Conservation (phyloP, 2,329 filamentous ascomycete species). For the Fusarium vanettenii region DNA sequence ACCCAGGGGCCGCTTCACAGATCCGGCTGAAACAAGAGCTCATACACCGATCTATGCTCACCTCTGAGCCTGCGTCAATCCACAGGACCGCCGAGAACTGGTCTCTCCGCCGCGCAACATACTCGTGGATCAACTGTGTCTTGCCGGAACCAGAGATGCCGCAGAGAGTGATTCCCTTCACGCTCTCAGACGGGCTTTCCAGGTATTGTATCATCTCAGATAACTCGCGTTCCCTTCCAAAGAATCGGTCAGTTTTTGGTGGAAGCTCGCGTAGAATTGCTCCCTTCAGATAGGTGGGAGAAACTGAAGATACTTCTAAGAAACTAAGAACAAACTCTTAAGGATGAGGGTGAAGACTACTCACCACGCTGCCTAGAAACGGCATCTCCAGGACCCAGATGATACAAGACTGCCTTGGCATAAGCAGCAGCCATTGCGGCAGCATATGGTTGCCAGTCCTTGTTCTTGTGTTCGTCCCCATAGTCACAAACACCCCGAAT, state of each 20-base stretch:
- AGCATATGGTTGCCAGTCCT: slow-evolving; percentile 50
- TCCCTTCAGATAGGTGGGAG: not conserved
- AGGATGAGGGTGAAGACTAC: no score
- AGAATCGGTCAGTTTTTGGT: not conserved
- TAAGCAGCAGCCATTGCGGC: slow-evolving; percentile 46
- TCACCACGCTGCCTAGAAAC: not conserved
- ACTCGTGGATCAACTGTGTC: not conserved
- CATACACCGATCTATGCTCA: no score
- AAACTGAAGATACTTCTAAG: not conserved
- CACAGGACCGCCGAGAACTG: not conserved
- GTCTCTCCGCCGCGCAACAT: not conserved
- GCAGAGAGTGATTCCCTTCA: no score
- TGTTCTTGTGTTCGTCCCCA: slow-evolving; percentile 47
- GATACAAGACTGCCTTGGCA: slow-evolving; percentile 16
- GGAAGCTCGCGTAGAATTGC: not conserved
- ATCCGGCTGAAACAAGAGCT: no score
- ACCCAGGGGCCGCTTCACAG: no score
- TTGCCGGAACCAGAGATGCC: not conserved
- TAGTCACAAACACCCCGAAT: slow-evolving; percentile 51
- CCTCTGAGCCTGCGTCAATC: not conserved
- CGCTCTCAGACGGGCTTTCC: no score
- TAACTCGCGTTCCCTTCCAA: not conserved
- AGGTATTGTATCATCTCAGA: not conserved
- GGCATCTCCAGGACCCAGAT: not conserved
- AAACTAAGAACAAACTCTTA: no score